A percentile compares a stretch with the other conserved stretches of the same genome.
These are phyloP conservation scores for Artemisia argyi DNA, from an alignment of 129 eudicot genomes.

Conservation along the genomic window DNA sequence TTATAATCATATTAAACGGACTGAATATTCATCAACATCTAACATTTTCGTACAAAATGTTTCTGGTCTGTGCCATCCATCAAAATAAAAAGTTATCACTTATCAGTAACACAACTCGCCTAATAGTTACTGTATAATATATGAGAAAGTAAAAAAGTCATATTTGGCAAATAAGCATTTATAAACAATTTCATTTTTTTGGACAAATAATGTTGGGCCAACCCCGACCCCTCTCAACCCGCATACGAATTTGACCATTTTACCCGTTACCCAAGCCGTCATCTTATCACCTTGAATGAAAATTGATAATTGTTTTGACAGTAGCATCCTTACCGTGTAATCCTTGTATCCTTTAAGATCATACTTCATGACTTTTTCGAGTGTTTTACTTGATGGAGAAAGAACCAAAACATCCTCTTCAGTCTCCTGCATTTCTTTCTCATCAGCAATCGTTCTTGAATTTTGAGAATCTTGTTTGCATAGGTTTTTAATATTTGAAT, in stretches of 20 bases:
- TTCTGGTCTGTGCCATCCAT: too few species aligned
- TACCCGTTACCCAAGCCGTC: background rate
- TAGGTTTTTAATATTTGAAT: conserved; percentile 20
- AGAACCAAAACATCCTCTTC: conserved; percentile 1
- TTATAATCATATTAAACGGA: too few species aligned
- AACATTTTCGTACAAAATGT: too few species aligned
- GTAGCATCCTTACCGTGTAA: conserved; percentile 39
- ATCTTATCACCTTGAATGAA: background rate
- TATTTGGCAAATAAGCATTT: too few species aligned
- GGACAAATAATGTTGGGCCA: background rate
- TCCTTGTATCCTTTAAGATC: conserved; percentile 34
- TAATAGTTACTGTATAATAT: too few species aligned
- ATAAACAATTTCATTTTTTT: background rate
- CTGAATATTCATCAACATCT: too few species aligned
- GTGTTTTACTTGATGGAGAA: conserved; percentile 23
- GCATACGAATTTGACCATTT: background rate
- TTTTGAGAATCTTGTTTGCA: conserved; percentile 29
- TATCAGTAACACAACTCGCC: too few species aligned
- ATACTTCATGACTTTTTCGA: conserved; percentile 30
- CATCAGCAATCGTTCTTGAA: conserved; percentile 23
- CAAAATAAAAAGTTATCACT: too few species aligned
- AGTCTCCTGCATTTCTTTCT: conserved; percentile 39
- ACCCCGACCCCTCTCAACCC: background rate
- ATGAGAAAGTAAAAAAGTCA: too few species aligned
- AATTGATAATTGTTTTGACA: conserved; percentile 3